A percentile compares a stretch with the other conserved stretches of the same genome.
Evolutionary conservation across 1,284 basidiomycete species (phyloP).

Genomic region (Cryptococcus maquisensis): DNA sequence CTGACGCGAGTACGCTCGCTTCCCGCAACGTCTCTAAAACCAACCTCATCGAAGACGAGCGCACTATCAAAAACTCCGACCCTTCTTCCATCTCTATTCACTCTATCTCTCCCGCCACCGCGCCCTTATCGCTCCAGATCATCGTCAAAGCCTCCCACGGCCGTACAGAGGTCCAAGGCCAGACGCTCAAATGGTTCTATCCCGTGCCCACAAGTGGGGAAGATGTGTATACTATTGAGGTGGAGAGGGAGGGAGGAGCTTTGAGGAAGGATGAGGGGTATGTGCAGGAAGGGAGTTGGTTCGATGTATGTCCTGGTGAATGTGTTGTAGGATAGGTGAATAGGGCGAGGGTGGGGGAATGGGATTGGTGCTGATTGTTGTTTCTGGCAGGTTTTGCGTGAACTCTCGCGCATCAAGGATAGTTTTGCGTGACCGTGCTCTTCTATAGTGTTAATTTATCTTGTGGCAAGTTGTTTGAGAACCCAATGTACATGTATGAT

Average conservation of each 20-base stretch:
- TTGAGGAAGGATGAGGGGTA: constrained; percentile 19
- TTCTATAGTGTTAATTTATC: no score
- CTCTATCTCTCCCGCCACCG: constrained; percentile 2
- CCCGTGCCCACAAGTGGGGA: constrained; percentile 55
- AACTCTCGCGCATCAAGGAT: constrained; percentile 7
- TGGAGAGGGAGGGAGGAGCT: constrained; percentile 61
- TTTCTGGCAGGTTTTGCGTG: constrained; percentile 11
- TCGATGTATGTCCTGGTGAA: constrained; percentile 33
- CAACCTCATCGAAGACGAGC: constrained; percentile 5
- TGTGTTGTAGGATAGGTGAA: constrained; percentile 20
- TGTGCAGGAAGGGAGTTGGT: constrained; percentile 25
- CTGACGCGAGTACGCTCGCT: neutral
- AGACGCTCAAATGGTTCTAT: constrained; percentile 80
- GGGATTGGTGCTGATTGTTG: neutral
- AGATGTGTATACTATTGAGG: constrained; percentile 61
- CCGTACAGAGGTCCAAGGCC: constrained; percentile 62
- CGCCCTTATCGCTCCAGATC: constrained; percentile 42
- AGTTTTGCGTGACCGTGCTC: neutral
- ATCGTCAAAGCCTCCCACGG: constrained; percentile 61
- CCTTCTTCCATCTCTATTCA: constrained; percentile 11
- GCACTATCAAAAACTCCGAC: constrained; percentile 1
- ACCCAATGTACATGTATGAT: no score
- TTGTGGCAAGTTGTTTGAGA: no score
- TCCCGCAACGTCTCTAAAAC: constrained; percentile 8
- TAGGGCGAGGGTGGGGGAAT: neutral